phyloP scores from a whole-genome alignment of 768 basidiomycete species.

The Coprinellus aureogranulatus region DNA sequence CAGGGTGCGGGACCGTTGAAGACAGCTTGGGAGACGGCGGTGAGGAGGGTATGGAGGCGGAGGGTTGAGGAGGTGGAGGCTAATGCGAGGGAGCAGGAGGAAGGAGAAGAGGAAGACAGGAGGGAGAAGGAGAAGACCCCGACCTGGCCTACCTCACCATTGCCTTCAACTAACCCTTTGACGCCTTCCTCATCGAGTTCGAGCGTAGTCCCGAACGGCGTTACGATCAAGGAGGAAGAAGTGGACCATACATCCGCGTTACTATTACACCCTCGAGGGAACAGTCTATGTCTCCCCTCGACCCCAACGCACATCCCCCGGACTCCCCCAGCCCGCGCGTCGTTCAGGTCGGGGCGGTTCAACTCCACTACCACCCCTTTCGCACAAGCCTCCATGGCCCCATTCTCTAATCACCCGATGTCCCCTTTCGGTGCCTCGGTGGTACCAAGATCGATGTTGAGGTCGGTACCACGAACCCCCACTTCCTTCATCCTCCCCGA shows the following conservation, averaged over 20 bases:
- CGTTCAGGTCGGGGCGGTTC: neutral
- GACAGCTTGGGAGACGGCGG: slow-evolving; percentile 49
- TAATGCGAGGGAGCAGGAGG: neutral
- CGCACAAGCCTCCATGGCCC: neutral
- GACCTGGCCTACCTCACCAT: neutral
- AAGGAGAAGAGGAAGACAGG: neutral
- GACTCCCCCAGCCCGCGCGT: neutral
- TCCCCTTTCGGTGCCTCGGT: neutral
- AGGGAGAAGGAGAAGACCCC: neutral
- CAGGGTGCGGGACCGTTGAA: slow-evolving; percentile 56
- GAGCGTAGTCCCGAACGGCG: too few relatives aligned
- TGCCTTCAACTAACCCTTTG: too few relatives aligned
- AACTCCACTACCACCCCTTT: neutral
- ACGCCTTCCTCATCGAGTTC: too few relatives aligned
- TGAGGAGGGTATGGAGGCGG: slow-evolving; percentile 14
- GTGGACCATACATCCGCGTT: too few relatives aligned
- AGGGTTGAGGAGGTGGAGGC: neutral
- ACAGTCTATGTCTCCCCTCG: too few relatives aligned
- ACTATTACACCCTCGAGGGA: too few relatives aligned
- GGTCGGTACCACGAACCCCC: slow-evolving; percentile 3
- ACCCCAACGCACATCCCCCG: too few relatives aligned
- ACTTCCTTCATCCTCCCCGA: slow-evolving; percentile 52
- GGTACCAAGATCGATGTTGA: neutral
- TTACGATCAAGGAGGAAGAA: too few relatives aligned
- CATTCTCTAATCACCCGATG: too few relatives aligned